Evolutionary conservation across 177 flowering plant genomes (phyloP).

Genomic region (Vitis hybrid): DNA sequence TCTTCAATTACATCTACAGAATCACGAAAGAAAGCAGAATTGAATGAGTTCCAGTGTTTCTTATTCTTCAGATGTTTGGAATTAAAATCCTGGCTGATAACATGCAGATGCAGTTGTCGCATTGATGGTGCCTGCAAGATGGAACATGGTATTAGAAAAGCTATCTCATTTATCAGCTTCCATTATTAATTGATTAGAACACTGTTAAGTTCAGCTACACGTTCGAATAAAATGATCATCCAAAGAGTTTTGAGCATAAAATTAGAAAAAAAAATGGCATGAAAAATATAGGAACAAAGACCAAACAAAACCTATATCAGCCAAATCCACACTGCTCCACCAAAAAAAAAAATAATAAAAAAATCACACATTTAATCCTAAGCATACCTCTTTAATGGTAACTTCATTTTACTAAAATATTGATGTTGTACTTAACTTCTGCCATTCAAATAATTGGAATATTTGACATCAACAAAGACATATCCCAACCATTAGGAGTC

Average conservation of each 20-base stretch:
- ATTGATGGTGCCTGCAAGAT: constrained; percentile 74
- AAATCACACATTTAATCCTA: too few relatives aligned
- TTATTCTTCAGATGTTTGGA: constrained; percentile 77
- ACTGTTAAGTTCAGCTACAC: neutral
- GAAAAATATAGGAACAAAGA: too few relatives aligned
- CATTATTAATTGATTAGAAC: neutral
- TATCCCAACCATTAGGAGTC: too few relatives aligned
- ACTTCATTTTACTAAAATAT: too few relatives aligned
- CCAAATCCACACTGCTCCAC: too few relatives aligned
- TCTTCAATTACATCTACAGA: constrained; percentile 80
- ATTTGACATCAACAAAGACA: too few relatives aligned
- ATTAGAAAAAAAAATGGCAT: too few relatives aligned
- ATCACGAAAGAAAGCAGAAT: constrained; percentile 72
- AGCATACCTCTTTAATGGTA: too few relatives aligned
- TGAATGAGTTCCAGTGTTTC: constrained; percentile 97
- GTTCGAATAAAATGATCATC: neutral
- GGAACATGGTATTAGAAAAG: neutral
- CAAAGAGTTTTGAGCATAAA: neutral
- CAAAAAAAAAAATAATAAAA: too few relatives aligned
- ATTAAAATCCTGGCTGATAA: constrained; percentile 89
- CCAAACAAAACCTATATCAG: too few relatives aligned
- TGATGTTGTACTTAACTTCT: too few relatives aligned
- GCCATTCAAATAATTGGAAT: too few relatives aligned
- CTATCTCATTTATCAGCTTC: neutral
- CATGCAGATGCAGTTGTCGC: constrained; percentile 94